Conservation (phyloP, 1,284 basidiomycete genomes). For the Inonotus obliquus region DNA sequence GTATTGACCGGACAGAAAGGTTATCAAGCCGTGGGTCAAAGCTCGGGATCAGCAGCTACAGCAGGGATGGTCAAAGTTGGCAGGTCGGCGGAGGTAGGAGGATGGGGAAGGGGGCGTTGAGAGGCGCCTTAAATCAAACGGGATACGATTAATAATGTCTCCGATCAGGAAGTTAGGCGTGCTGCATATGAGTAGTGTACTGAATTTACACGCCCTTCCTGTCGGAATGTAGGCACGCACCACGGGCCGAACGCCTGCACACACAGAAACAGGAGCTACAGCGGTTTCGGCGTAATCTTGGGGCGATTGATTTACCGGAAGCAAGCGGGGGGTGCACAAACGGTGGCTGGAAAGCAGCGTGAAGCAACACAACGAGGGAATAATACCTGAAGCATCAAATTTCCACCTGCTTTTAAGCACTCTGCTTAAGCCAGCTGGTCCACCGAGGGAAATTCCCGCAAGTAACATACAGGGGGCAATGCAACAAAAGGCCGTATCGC, state of each 20-base stretch:
- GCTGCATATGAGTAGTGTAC: neutral
- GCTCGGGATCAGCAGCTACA: slow-evolving; percentile 7
- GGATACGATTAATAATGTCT: slow-evolving; percentile 11
- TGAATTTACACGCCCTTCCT: neutral
- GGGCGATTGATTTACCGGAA: neutral
- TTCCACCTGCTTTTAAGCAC: neutral
- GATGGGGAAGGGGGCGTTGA: slow-evolving; percentile 20
- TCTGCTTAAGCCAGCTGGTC: neutral
- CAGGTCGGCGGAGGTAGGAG: slow-evolving; percentile 66
- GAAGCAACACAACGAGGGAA: neutral
- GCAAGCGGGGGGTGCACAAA: neutral
- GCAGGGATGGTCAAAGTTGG: slow-evolving; percentile 19
- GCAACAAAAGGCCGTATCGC: slow-evolving; percentile 1
- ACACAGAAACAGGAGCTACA: neutral
- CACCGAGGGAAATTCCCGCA: slow-evolving; percentile 8
- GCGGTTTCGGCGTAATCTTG: neutral
- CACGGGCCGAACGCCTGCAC: neutral
- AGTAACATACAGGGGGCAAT: slow-evolving; percentile 5
- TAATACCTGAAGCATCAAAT: neutral
- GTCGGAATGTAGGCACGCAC: neutral
- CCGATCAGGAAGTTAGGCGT: slow-evolving; percentile 9
- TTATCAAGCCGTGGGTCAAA: slow-evolving; percentile 3
- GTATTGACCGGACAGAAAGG: neutral
- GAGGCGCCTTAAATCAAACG: slow-evolving; percentile 16
- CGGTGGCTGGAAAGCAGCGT: neutral